These are phyloP conservation scores for Medicago lupulina DNA, from an alignment of 306 rosid genomes.

Conservation along the genomic window DNA sequence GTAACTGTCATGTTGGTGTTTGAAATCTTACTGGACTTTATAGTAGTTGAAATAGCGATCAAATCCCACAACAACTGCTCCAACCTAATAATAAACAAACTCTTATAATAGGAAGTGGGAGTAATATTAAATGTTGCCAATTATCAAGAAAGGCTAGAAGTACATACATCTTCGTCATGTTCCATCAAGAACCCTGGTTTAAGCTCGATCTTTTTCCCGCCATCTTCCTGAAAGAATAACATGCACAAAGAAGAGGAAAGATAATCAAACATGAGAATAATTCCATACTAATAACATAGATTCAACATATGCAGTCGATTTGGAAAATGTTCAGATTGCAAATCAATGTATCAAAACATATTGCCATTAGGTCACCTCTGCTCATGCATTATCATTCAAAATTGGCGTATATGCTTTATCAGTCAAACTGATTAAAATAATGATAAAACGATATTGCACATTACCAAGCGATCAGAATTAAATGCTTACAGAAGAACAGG, in stretches of 20 bases:
- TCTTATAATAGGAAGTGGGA: conserved; percentile 23
- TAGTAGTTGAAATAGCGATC: conserved; percentile 98
- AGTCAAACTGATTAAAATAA: conserved; percentile 19
- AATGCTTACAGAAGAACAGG: conserved; percentile 22
- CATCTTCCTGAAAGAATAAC: conserved; percentile 71
- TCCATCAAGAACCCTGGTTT: conserved; percentile 96
- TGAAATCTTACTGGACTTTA: conserved; percentile 87
- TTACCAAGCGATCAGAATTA: conserved; percentile 21
- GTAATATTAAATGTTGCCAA: background rate
- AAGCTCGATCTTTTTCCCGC: conserved; percentile 89
- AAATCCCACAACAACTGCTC: conserved; percentile 98
- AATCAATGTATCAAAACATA: background rate
- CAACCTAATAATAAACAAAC: conserved; percentile 65
- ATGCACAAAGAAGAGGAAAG: background rate
- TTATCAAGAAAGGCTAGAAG: conserved; percentile 41
- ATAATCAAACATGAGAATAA: conserved; percentile 15
- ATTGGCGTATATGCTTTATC: background rate
- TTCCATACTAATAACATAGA: conserved; percentile 1
- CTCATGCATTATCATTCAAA: conserved; percentile 4
- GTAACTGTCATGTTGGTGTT: conserved; percentile 37
- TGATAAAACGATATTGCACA: conserved; percentile 21
- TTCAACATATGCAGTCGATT: background rate
- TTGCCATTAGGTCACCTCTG: background rate
- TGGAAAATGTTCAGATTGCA: background rate
- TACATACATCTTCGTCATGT: conserved; percentile 79